phyloP scores from a whole-genome alignment of 1,139 yeast species.

The Lizanozyma gosingica region DNA sequence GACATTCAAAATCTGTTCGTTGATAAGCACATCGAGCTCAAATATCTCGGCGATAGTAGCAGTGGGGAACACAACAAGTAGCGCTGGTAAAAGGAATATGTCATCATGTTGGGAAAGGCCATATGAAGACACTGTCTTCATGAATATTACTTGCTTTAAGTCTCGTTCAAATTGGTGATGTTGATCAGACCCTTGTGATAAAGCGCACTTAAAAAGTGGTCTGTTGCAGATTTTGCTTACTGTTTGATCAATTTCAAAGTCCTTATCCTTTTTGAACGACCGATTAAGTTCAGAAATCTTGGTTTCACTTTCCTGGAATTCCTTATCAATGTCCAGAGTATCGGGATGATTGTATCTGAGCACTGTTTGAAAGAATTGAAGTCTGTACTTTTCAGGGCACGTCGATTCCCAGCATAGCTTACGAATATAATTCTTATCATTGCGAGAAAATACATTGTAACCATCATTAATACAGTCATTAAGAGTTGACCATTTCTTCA shows the following conservation, averaged over 20 bases:
- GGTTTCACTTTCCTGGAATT: neutral
- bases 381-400: slow-evolving; percentile 20
- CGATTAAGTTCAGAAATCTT: slow-evolving; percentile 14
- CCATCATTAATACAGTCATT: neutral
- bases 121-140: slow-evolving; percentile 28
- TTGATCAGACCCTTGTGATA: slow-evolving; percentile 11
- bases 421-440: slow-evolving; percentile 24
- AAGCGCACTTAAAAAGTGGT: slow-evolving; percentile 24
- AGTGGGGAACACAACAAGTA: slow-evolving; percentile 22
- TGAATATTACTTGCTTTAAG: slow-evolving; percentile 24
- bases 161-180: slow-evolving; percentile 15
- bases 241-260: slow-evolving; percentile 23
- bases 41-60: slow-evolving; percentile 19
- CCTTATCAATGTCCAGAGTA: neutral
- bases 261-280: slow-evolving; percentile 23
- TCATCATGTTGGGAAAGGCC: slow-evolving; percentile 35
- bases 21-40: slow-evolving; percentile 24
- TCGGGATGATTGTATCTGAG: neutral
- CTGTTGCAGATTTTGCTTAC: slow-evolving; percentile 17
- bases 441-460: neutral
- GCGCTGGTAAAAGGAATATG: slow-evolving; percentile 29
- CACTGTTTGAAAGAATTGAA: slow-evolving; percentile 20
- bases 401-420: slow-evolving; percentile 34
- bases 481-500: slow-evolving; percentile 1
- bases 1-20: slow-evolving; percentile 22